Conservation (phyloP, 148 eudicot species). For the Amaranthus hypochondriacus region DNA sequence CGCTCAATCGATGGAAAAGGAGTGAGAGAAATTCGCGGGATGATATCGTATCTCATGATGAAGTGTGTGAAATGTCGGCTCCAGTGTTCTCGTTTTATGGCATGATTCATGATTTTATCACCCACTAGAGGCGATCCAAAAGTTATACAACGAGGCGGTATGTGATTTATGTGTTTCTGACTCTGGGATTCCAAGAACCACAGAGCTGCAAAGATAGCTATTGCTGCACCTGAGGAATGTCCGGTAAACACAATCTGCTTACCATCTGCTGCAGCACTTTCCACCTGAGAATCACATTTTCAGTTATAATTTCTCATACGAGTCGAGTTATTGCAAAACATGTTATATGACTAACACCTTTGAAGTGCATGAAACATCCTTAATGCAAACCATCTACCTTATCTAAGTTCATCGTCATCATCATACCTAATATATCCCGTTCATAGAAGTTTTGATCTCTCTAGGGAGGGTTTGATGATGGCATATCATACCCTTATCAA, state of each 20-base stretch:
- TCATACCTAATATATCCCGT: too few species aligned
- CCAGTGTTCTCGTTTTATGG: conserved; percentile 72
- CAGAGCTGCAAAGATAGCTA: conserved; percentile 71
- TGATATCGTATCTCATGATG: conserved; percentile 58
- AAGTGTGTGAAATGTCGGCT: conserved; percentile 60
- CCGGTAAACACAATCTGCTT: conserved; percentile 72
- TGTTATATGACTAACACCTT: too few species aligned
- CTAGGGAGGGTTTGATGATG: too few species aligned
- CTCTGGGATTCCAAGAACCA: conserved; percentile 61
- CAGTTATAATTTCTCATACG: not conserved
- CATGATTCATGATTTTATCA: conserved; percentile 52
- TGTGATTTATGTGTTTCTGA: conserved; percentile 17
- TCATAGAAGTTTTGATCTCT: too few species aligned
- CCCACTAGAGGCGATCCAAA: conserved; percentile 90
- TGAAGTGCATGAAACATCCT: too few species aligned
- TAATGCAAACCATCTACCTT: too few species aligned
- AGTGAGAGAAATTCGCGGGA: conserved; percentile 65
- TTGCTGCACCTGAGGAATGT: conserved; percentile 76
- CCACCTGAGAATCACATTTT: conserved; percentile 48
- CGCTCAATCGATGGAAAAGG: conserved; percentile 45
- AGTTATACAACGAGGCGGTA: conserved; percentile 56
- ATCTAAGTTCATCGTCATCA: too few species aligned
- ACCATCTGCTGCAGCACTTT: conserved; percentile 44
- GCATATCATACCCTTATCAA: too few species aligned
- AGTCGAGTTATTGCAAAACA: too few species aligned